These are phyloP conservation scores for Papiliotrema flavescens DNA, from an alignment of 1,284 basidiomycete species.

Conservation along the genomic window DNA sequence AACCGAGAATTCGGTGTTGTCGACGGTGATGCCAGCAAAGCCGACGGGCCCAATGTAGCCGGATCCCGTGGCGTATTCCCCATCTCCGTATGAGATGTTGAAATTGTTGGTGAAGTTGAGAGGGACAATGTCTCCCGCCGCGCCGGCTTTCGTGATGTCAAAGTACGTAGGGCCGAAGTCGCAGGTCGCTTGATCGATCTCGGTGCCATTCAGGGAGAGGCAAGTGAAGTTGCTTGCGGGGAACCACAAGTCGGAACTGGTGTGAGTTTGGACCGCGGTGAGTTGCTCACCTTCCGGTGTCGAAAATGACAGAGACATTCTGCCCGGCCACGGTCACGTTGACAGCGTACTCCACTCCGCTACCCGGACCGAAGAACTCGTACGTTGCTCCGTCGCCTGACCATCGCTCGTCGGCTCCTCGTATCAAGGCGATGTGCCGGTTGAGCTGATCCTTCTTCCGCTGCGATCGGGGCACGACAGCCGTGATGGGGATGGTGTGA, in stretches of 20 bases:
- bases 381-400: background rate
- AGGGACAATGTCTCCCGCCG: background rate
- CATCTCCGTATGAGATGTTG: constrained; percentile 8
- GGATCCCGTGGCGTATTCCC: constrained; percentile 1
- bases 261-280: background rate
- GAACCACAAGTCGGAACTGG: constrained; percentile 9
- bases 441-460: too few species aligned
- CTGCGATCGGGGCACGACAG: too few species aligned
- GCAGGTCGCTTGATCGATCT: background rate
- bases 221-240: constrained; percentile 4
- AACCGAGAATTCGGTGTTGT: constrained; percentile 1
- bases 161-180: constrained; percentile 3
- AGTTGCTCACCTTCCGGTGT: constrained; percentile 7
- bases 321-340: constrained; percentile 6
- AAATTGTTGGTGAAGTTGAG: constrained; percentile 6
- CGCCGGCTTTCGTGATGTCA: background rate
- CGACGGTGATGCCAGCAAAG: constrained; percentile 2
- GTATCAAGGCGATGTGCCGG: too few species aligned
- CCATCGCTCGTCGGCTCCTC: background rate
- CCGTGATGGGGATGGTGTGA: too few species aligned
- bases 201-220: background rate
- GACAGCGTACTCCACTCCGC: constrained; percentile 1
- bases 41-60: background rate
- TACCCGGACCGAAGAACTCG: background rate
- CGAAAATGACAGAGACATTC: constrained; percentile 2